Evolutionary conservation across 1,284 basidiomycete genomes (phyloP).

Genomic region (Gymnopus androsaceus): DNA sequence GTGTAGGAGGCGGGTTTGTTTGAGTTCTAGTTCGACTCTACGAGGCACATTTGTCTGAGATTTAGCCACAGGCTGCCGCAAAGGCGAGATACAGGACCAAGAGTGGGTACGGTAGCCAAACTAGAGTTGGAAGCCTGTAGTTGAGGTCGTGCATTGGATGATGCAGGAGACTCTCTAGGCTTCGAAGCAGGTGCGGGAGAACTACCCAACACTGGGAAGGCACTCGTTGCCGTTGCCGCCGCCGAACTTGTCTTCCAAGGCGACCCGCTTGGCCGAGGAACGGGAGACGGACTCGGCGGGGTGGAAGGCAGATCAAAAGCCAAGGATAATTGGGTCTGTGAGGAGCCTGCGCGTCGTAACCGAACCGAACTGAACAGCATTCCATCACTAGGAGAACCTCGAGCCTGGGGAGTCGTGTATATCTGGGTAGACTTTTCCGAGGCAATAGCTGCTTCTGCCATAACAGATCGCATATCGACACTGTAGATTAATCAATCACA

Average conservation of each 20-base stretch:
- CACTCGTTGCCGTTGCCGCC: background rate
- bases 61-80: slow-evolving; percentile 40
- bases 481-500: slow-evolving; percentile 47
- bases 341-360: slow-evolving; percentile 6
- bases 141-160: slow-evolving; percentile 19
- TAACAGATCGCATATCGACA: slow-evolving; percentile 82
- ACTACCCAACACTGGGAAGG: background rate
- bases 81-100: slow-evolving; percentile 66
- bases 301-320: slow-evolving; percentile 3
- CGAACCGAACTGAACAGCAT: background rate
- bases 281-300: background rate
- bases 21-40: too few relatives aligned
- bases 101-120: slow-evolving; percentile 26
- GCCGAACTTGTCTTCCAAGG: slow-evolving; percentile 8
- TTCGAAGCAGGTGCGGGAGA: background rate
- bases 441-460: slow-evolving; percentile 70
- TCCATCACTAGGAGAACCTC: slow-evolving; percentile 11
- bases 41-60: slow-evolving; percentile 16
- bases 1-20: too few relatives aligned
- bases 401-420: slow-evolving; percentile 11
- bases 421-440: slow-evolving; percentile 18
- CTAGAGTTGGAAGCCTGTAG: slow-evolving; percentile 10
- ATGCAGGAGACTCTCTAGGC: slow-evolving; percentile 11
- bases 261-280: slow-evolving; percentile 1
- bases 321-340: too few relatives aligned